Evolutionary conservation across 1,284 basidiomycete species (phyloP).

Genomic region (Trametes pubescens): DNA sequence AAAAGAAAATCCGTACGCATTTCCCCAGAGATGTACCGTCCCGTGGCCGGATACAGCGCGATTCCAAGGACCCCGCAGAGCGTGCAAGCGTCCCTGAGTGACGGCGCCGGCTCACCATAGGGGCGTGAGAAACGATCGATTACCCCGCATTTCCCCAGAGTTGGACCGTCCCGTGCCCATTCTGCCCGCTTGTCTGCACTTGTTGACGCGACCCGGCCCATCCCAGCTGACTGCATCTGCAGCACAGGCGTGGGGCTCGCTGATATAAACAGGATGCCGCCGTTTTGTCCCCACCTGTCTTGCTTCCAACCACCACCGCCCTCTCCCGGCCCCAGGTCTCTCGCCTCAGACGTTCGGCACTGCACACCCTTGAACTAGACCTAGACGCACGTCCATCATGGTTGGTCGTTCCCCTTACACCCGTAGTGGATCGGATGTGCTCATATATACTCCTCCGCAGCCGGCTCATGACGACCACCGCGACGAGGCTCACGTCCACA

Average conservation of each 20-base stretch:
- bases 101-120: neutral
- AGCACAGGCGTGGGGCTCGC: constrained; percentile 27
- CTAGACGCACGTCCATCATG: constrained; percentile 26
- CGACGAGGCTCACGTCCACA: constrained; percentile 33
- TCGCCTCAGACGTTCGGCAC: constrained; percentile 4
- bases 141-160: constrained; percentile 22
- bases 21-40: too few species aligned
- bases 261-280: constrained; percentile 24
- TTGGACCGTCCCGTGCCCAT: constrained; percentile 11
- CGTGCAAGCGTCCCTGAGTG: neutral
- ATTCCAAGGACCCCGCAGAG: too few species aligned
- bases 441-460: constrained; percentile 14
- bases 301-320: constrained; percentile 8
- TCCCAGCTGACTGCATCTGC: constrained; percentile 11
- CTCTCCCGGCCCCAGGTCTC: constrained; percentile 19
- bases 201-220: constrained; percentile 13
- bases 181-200: constrained; percentile 11
- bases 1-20: constrained; percentile 2
- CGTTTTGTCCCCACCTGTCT: neutral
- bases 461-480: constrained; percentile 34
- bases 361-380: constrained; percentile 1
- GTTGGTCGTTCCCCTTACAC: constrained; percentile 2
- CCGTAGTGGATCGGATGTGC: neutral
- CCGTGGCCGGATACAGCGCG: too few species aligned
- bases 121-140: constrained; percentile 19